These are phyloP conservation scores for Evernia prunastri DNA, from an alignment of 495 filamentous ascomycete species.

Conservation along the genomic window DNA sequence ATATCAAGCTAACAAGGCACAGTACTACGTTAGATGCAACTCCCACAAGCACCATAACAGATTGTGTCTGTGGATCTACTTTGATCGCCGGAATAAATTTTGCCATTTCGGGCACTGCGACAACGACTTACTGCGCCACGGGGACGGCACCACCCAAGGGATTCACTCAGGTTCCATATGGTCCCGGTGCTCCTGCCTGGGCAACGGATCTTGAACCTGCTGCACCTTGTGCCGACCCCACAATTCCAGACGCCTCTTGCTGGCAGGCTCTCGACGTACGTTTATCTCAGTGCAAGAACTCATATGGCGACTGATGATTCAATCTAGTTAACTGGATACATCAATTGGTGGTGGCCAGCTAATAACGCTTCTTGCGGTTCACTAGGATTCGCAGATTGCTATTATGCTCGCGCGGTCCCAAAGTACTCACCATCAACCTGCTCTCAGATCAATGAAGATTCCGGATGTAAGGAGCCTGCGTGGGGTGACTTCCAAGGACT, in stretches of 20 bases:
- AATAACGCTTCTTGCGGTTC: neutral
- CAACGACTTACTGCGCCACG: neutral
- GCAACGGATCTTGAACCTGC: neutral
- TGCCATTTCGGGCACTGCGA: neutral
- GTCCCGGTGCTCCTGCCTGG: neutral
- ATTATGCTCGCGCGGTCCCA: conserved; percentile 1
- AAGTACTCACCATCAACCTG: neutral
- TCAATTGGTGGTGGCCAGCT: conserved; percentile 1
- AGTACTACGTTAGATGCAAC: neutral
- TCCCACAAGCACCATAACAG: neutral
- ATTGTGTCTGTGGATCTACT: neutral
- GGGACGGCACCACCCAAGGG: neutral
- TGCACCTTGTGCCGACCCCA: conserved; percentile 3
- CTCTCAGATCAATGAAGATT: conserved; percentile 1
- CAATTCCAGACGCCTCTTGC: conserved; percentile 4
- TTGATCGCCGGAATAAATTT: neutral
- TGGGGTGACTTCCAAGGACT: conserved; percentile 1
- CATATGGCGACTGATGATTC: neutral
- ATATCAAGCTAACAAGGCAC: neutral
- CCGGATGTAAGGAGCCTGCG: neutral
- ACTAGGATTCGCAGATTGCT: neutral
- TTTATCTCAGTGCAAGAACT: neutral
- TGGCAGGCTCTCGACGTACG: neutral
- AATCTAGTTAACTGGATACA: neutral
- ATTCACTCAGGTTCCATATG: neutral